These are phyloP conservation scores for Epichloe scottii DNA, from an alignment of 2,329 filamentous ascomycete genomes.

Conservation along the genomic window DNA sequence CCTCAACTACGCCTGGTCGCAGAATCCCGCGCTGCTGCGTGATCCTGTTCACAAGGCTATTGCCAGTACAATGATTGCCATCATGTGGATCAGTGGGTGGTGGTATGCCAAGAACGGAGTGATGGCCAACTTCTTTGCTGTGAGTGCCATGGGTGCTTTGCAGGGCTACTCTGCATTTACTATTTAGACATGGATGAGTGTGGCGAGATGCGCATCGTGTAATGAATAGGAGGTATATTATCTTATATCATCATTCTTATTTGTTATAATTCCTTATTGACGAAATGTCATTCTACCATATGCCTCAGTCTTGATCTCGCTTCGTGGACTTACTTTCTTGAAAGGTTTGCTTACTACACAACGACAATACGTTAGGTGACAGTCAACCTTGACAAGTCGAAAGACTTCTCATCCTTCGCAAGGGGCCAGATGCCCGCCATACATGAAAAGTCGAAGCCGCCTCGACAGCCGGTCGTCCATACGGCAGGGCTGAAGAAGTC, in stretches of 20 bases:
- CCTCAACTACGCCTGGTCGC: conserved; percentile 9
- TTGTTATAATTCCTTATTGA: no score
- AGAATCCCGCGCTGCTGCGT: conserved; percentile 7
- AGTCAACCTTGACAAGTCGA: neutral
- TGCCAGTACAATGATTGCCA: conserved; percentile 6
- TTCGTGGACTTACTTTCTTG: conserved; percentile 18
- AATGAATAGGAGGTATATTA: no score
- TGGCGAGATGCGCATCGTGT: conserved; percentile 15
- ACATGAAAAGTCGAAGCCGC: conserved; percentile 22
- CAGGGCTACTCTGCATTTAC: conserved; percentile 8
- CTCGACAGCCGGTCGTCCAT: conserved; percentile 16
- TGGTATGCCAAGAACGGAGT: conserved; percentile 8
- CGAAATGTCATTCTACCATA: no score
- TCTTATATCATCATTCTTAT: no score
- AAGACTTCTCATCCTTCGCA: no score
- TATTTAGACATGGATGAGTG: conserved; percentile 5
- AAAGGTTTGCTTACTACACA: conserved; percentile 14
- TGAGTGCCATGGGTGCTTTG: conserved; percentile 6
- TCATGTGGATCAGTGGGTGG: conserved; percentile 7
- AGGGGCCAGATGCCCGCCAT: conserved; percentile 3
- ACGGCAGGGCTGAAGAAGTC: conserved; percentile 18
- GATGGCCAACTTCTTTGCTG: conserved; percentile 3
- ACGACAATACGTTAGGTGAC: neutral
- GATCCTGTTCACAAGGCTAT: conserved; percentile 8
- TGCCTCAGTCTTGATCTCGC: neutral